phyloP scores from a whole-genome alignment of 2,329 filamentous ascomycete species.

The Diaporthe sp. region DNA sequence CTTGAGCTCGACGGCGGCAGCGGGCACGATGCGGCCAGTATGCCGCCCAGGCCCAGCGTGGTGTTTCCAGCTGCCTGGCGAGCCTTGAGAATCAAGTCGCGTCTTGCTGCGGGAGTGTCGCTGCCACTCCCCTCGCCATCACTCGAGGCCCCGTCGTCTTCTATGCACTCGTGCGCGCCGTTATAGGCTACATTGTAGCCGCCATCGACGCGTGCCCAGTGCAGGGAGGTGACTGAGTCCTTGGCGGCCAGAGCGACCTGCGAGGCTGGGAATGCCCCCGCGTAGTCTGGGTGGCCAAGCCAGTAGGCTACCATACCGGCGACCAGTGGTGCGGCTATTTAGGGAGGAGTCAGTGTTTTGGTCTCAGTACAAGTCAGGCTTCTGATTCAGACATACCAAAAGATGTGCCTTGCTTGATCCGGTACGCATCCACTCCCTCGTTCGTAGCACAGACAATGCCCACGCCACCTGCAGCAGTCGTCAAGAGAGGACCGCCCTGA shows the following conservation, averaged over 20 bases:
- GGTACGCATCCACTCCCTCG: constrained; percentile 8
- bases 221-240: background rate
- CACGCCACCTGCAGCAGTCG: background rate
- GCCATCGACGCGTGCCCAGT: constrained; percentile 14
- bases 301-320: constrained; percentile 12
- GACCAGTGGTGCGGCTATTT: background rate
- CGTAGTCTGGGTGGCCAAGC: constrained; percentile 23
- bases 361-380: too few relatives aligned
- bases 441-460: constrained; percentile 14
- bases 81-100: background rate
- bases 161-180: constrained; percentile 1
- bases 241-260: constrained; percentile 6
- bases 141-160: background rate
- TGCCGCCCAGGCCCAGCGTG: background rate
- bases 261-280: background rate
- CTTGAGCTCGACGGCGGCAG: constrained; percentile 9
- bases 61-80: background rate
- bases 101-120: background rate
- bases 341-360: background rate
- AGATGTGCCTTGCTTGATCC: background rate
- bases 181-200: constrained; percentile 17
- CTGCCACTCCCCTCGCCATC: background rate
- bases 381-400: background rate
- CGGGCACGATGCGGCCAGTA: constrained; percentile 1
- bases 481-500: background rate